phyloP scores from a whole-genome alignment of 2,329 filamentous ascomycete species.

The Beauveria scarabaeidicola region DNA sequence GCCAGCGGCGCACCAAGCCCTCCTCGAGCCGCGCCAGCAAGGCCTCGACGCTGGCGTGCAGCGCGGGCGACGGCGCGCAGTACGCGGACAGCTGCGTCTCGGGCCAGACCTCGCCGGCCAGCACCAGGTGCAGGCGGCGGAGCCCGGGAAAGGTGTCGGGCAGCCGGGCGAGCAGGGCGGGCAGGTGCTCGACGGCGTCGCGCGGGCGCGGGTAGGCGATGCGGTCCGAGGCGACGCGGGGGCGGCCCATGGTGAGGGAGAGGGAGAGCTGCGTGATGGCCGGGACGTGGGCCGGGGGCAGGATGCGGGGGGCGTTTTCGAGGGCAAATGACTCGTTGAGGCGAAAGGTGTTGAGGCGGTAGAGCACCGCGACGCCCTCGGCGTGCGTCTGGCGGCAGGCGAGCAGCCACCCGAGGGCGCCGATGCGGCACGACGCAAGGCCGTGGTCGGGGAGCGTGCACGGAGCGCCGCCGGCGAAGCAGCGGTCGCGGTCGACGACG shows the following conservation, averaged over 20 bases:
- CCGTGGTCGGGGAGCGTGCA: neutral
- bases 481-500: slow-evolving; percentile 5
- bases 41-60: neutral
- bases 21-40: neutral
- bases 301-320: neutral
- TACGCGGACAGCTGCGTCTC: neutral
- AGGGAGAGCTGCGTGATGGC: slow-evolving; percentile 1
- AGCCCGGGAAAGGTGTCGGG: neutral
- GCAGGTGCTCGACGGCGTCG: slow-evolving; percentile 2
- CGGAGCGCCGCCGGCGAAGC: neutral
- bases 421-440: neutral
- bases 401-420: slow-evolving; percentile 6
- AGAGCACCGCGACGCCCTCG: slow-evolving; percentile 7
- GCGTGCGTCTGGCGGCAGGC: slow-evolving; percentile 5
- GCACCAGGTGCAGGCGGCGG: neutral
- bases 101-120: slow-evolving; percentile 5
- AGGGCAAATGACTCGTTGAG: slow-evolving; percentile 6
- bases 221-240: neutral
- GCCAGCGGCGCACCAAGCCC: neutral
- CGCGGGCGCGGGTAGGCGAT: slow-evolving; percentile 3
- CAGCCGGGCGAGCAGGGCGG: neutral
- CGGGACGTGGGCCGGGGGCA: neutral
- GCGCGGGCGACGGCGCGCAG: neutral
- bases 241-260: neutral
- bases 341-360: slow-evolving; percentile 3